Conservation (phyloP, 2,329 filamentous ascomycete genomes). For the Sarocladium oryzae region DNA sequence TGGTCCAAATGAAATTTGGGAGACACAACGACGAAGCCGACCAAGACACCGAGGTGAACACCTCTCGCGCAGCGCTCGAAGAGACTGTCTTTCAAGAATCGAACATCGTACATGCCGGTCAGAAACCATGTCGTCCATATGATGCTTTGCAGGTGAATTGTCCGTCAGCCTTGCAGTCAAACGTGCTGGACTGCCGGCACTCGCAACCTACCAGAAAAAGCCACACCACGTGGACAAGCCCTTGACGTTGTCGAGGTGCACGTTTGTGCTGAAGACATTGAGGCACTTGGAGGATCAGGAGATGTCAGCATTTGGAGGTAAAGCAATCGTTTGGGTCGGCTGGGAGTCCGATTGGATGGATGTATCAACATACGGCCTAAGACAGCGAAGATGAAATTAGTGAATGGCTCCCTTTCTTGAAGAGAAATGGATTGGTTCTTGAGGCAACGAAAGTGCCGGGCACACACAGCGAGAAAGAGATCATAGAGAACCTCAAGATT, state of each 20-base stretch:
- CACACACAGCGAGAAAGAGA: conserved; percentile 31
- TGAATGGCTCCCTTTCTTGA: too few relatives aligned
- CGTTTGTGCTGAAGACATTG: conserved; percentile 44
- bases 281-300: background rate
- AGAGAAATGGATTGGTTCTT: conserved; percentile 21
- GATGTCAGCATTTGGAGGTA: background rate
- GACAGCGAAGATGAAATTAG: background rate
- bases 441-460: too few relatives aligned
- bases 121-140: conserved; percentile 64
- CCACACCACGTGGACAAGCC: conserved; percentile 29
- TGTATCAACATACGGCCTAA: background rate
- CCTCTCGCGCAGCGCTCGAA: conserved; percentile 54
- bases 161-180: too few relatives aligned
- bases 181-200: background rate
- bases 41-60: conserved; percentile 56
- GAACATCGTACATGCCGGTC: conserved; percentile 57
- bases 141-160: too few relatives aligned
- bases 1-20: conserved; percentile 34
- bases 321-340: too few relatives aligned
- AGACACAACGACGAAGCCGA: conserved; percentile 57
- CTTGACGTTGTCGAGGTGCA: conserved; percentile 23
- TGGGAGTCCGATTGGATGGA: background rate
- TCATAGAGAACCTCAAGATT: conserved; percentile 32
- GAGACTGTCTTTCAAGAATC: conserved; percentile 57
- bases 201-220: conserved; percentile 21